A percentile compares a stretch with the other conserved stretches of the same genome.
phyloP scores from a whole-genome alignment of 2,329 filamentous ascomycete species.

The Aspergillus hiratsukae region DNA sequence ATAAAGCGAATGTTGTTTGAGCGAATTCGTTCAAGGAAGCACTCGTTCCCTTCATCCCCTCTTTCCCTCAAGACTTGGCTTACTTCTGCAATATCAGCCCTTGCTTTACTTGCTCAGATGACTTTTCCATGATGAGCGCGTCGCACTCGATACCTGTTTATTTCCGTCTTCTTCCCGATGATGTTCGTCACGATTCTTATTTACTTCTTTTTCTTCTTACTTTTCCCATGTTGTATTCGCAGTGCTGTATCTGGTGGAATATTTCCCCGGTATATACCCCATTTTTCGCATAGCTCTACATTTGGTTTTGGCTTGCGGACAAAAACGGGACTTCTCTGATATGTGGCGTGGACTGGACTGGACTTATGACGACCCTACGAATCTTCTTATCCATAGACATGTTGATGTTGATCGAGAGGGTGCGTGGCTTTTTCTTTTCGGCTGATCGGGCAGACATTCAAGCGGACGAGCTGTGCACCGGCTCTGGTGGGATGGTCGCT shows the following conservation, averaged over 20 bases:
- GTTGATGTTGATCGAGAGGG: constrained; percentile 15
- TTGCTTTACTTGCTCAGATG: background rate
- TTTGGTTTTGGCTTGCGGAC: constrained; percentile 17
- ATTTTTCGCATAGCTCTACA: constrained; percentile 18
- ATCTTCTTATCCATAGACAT: constrained; percentile 20
- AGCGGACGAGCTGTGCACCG: background rate
- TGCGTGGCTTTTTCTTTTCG: background rate
- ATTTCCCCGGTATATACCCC: constrained; percentile 25
- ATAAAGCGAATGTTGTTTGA: background rate
- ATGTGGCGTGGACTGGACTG: constrained; percentile 16
- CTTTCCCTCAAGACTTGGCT: background rate
- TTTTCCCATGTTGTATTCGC: constrained; percentile 5
- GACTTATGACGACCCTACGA: constrained; percentile 25
- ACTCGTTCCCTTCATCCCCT: background rate
- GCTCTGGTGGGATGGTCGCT: background rate
- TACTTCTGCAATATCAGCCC: constrained; percentile 2
- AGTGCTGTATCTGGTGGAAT: constrained; percentile 16
- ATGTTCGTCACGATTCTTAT: constrained; percentile 2
- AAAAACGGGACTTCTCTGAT: constrained; percentile 13
- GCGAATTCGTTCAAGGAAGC: background rate
- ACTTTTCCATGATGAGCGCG: constrained; percentile 1
- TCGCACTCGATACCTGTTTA: constrained; percentile 1
- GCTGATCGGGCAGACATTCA: background rate
- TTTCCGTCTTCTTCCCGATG: constrained; percentile 1
- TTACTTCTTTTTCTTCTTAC: background rate